phyloP scores from a whole-genome alignment of 495 filamentous ascomycete species.

The Podospora australis region DNA sequence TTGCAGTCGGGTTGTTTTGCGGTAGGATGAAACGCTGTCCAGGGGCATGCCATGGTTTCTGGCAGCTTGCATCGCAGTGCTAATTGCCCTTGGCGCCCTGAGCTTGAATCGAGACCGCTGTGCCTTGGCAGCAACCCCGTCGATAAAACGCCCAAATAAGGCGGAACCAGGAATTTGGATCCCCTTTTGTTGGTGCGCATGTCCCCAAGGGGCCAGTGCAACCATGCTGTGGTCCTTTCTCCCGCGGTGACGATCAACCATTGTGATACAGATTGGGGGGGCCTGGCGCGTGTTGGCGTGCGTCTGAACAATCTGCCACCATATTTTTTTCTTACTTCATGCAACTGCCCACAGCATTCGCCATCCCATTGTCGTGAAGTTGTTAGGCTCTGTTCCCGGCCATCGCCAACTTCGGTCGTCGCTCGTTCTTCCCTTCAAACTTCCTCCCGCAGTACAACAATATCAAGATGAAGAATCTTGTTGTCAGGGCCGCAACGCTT shows the following conservation, averaged over 20 bases:
- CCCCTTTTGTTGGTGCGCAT: background rate
- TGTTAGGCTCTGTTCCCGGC: background rate
- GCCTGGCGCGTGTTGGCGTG: no score
- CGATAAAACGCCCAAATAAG: slow-evolving; percentile 11
- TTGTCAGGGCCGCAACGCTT: slow-evolving; percentile 20
- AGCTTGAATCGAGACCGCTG: slow-evolving; percentile 3
- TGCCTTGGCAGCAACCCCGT: slow-evolving; percentile 25
- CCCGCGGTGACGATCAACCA: no score
- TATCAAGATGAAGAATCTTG: slow-evolving; percentile 6
- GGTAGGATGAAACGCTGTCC: slow-evolving; percentile 13
- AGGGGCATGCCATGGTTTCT: slow-evolving; percentile 16
- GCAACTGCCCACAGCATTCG: no score
- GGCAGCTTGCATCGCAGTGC: slow-evolving; percentile 9
- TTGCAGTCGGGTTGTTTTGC: slow-evolving; percentile 13
- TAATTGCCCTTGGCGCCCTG: slow-evolving; percentile 13
- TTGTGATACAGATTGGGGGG: no score
- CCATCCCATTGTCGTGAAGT: no score
- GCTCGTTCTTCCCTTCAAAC: slow-evolving; percentile 7
- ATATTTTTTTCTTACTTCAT: no score
- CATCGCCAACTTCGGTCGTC: background rate
- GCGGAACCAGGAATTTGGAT: slow-evolving; percentile 2
- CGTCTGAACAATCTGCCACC: no score
- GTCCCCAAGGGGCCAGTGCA: background rate
- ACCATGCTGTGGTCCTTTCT: background rate
- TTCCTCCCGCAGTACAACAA: background rate